Percentiles rank a stretch among this genome's conserved stretches.
phyloP scores from a whole-genome alignment of 768 basidiomycete species.

The Mycena crocata region DNA sequence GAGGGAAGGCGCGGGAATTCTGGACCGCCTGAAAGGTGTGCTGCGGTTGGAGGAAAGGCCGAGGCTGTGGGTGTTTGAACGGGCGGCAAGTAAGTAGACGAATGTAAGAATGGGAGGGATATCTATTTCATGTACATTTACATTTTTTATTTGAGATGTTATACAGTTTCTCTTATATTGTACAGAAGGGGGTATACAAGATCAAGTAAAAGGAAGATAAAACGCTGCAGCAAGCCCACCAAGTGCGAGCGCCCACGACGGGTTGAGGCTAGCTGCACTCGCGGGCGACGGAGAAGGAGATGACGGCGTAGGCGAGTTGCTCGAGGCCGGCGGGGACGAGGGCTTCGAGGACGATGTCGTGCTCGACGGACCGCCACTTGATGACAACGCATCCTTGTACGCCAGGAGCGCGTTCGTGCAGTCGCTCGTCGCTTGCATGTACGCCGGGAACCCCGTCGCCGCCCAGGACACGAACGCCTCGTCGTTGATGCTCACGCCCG shows the following conservation, averaged over 20 bases:
- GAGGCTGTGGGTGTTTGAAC: slow-evolving; percentile 64
- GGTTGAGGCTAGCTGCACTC: neutral
- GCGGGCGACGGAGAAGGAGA: neutral
- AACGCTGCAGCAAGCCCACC: neutral
- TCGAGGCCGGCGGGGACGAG: neutral
- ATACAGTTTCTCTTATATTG: neutral
- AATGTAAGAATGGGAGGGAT: no score
- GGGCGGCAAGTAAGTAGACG: slow-evolving; percentile 31
- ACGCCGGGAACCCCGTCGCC: neutral
- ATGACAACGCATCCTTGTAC: neutral
- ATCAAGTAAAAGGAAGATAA: neutral
- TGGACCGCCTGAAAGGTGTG: slow-evolving; percentile 38
- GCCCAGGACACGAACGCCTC: neutral
- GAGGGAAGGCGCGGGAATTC: slow-evolving; percentile 37
- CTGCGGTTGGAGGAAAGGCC: slow-evolving; percentile 53
- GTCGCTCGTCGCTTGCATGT: neutral
- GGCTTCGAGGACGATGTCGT: neutral
- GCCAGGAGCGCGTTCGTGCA: neutral
- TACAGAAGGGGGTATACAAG: neutral
- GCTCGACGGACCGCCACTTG: neutral
- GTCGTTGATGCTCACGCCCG: neutral
- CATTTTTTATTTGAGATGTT: neutral
- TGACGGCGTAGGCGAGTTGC: neutral
- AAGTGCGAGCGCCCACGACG: neutral
- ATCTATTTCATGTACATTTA: neutral